Base-by-base conservation (phyloP, 2,329 filamentous ascomycete species). In the Alternaria gansuensis region DNA sequence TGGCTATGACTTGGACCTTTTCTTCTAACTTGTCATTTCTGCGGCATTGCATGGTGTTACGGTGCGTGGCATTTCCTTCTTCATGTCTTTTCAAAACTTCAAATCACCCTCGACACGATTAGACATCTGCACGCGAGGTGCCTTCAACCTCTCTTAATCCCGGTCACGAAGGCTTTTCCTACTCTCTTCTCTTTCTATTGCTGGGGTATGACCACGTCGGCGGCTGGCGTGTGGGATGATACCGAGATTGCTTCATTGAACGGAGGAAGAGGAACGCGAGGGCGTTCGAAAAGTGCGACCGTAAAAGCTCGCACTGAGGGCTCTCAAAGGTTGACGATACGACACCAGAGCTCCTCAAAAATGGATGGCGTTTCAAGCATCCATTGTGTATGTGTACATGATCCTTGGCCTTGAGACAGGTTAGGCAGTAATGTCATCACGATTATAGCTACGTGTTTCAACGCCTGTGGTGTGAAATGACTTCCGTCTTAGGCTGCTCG, bases 41-140 rank as follows among this genome's bases (percentile, higher is more conserved):
- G 74, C 75, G 75, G 75, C 75, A 77, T 77, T 76, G 75, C 75
- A 76, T 68, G 75, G 75, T 68, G 75, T 77, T 67, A 59, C 54
- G 72, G 71, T 64, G 61, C 69, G 68, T 53, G 64, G 65, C 59
- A 62, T 66, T 64, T 58, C 51, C 37, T 63, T 64, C 64, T 58
- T 36, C 36, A 62, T 58, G 46, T 39, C 53, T 64, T 66, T 70
- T 65, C 59, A 66, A 74, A 75, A 66, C 65, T 65, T 59, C 59
- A 74, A 68, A 66, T 65, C 65, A 55, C 40, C 54, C 61, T 67
- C 58, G 59, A 67, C 62, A 68, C 66, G 66, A 70, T 65, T 73
- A 73, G 72, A 75, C 68, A 71, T 69, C 62, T 68, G 72, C 67
- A 71, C 64, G 55, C 62, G 66, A 61, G 69, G 63, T 66, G 67